Evolutionary conservation across 1,284 basidiomycete species (phyloP).

Genomic region (Dichomitus squalens): DNA sequence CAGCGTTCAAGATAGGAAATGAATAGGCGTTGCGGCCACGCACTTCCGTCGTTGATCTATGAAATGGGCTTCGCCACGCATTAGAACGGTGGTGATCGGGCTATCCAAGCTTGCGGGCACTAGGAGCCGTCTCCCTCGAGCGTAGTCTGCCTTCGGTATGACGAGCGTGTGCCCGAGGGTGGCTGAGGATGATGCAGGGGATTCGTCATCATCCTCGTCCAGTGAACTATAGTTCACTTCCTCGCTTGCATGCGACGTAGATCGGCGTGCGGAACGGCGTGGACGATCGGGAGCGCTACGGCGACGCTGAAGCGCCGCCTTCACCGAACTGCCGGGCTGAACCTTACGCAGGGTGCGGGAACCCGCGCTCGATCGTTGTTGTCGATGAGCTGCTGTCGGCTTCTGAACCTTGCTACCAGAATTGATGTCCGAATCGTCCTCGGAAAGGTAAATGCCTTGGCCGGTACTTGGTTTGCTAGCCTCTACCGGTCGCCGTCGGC

Average conservation of each 20-base stretch:
- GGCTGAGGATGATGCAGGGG: background rate
- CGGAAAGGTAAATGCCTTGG: constrained; percentile 1
- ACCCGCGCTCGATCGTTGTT: background rate
- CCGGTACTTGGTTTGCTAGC: background rate
- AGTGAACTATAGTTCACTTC: constrained; percentile 7
- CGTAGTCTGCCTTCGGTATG: constrained; percentile 43
- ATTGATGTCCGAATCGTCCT: constrained; percentile 1
- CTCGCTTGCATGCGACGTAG: constrained; percentile 1
- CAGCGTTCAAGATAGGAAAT: constrained; percentile 3
- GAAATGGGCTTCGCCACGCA: constrained; percentile 54
- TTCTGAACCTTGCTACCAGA: background rate
- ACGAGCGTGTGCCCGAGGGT: constrained; percentile 26
- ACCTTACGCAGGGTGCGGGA: constrained; percentile 6
- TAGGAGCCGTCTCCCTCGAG: constrained; percentile 46
- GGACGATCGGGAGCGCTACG: constrained; percentile 1
- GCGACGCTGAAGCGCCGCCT: background rate
- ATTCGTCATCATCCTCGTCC: constrained; percentile 6
- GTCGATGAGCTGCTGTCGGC: background rate
- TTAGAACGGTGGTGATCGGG: constrained; percentile 48
- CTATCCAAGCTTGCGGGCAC: constrained; percentile 35
- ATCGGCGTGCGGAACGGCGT: background rate
- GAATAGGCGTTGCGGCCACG: constrained; percentile 22
- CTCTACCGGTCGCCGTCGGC: background rate
- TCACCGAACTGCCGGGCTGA: background rate
- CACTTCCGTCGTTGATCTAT: constrained; percentile 39